Conservation (phyloP, 768 basidiomycete species). For the Xanthoconium purpureum region DNA sequence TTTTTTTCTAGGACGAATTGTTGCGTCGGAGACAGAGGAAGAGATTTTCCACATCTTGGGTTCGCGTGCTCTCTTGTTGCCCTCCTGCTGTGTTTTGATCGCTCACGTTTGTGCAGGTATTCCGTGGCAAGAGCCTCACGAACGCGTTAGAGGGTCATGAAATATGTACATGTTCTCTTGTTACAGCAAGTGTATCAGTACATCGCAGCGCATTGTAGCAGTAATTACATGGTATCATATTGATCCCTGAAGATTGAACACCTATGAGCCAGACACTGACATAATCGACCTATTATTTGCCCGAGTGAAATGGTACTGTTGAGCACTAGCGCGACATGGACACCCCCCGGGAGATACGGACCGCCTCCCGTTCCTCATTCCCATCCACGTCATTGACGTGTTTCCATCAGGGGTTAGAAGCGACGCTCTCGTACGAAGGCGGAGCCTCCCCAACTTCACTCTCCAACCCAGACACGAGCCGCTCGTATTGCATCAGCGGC, state of each 20-base stretch:
- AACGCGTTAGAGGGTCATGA: slow-evolving; percentile 50
- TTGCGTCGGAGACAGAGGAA: slow-evolving; percentile 82
- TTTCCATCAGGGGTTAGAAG: background rate
- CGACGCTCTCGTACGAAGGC: slow-evolving; percentile 44
- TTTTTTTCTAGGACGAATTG: slow-evolving; percentile 48
- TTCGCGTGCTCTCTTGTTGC: slow-evolving; percentile 17
- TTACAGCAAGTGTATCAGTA: background rate
- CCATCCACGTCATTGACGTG: background rate
- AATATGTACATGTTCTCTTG: background rate
- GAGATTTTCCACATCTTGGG: slow-evolving; percentile 80
- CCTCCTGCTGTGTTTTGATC: background rate
- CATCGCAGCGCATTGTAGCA: background rate
- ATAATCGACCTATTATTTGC: no score
- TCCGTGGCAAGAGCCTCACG: slow-evolving; percentile 80
- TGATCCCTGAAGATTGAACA: no score
- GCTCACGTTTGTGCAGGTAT: slow-evolving; percentile 40
- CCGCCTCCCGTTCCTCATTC: no score
- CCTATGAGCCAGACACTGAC: no score
- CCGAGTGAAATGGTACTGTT: background rate
- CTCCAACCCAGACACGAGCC: slow-evolving; percentile 84
- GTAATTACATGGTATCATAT: no score
- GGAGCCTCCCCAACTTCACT: slow-evolving; percentile 82
- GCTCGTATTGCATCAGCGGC: slow-evolving; percentile 58
- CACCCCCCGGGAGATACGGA: no score
- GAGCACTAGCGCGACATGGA: no score